phyloP scores from a whole-genome alignment of 2,329 filamentous ascomycete species.

The Aspergillus sp. region DNA sequence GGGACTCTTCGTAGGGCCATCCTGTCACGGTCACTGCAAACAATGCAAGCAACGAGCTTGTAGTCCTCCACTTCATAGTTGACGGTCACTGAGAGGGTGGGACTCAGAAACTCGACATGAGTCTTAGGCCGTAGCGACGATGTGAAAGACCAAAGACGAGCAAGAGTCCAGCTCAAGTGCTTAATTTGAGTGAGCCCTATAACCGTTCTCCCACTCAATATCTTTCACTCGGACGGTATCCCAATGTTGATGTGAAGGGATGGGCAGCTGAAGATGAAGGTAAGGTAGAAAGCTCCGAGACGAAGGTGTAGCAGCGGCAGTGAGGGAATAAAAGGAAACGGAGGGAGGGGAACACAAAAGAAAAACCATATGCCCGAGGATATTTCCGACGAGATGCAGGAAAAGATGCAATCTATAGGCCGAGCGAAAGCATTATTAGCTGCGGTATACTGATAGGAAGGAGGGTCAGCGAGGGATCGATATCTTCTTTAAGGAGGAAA shows the following conservation, averaged over 20 bases:
- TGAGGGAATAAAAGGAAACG: conserved; percentile 15
- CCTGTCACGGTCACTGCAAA: conserved; percentile 25
- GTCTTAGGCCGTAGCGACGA: conserved; percentile 8
- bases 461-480: conserved; percentile 18
- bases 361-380: conserved; percentile 17
- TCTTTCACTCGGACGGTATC: conserved; percentile 1
- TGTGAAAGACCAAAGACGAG: background rate
- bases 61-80: conserved; percentile 34
- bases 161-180: background rate
- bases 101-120: conserved; percentile 24
- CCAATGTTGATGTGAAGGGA: background rate
- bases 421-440: conserved; percentile 17
- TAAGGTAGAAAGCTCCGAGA: conserved; percentile 7
- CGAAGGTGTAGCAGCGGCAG: conserved; percentile 13
- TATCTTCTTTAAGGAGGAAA: conserved; percentile 17
- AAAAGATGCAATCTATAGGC: conserved; percentile 11
- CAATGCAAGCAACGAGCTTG: conserved; percentile 27
- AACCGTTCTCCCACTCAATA: conserved; percentile 7
- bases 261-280: conserved; percentile 1
- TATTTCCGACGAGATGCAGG: conserved; percentile 23
- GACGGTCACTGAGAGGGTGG: conserved; percentile 11
- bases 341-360: conserved; percentile 6
- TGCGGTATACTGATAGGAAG: conserved; percentile 18
- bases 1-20: conserved; percentile 51
- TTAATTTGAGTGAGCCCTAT: background rate